A percentile compares a stretch with the other conserved stretches of the same genome.
Conservation (phyloP, 176 grass and related monocot genomes). For the Cymbopogon citratus region DNA sequence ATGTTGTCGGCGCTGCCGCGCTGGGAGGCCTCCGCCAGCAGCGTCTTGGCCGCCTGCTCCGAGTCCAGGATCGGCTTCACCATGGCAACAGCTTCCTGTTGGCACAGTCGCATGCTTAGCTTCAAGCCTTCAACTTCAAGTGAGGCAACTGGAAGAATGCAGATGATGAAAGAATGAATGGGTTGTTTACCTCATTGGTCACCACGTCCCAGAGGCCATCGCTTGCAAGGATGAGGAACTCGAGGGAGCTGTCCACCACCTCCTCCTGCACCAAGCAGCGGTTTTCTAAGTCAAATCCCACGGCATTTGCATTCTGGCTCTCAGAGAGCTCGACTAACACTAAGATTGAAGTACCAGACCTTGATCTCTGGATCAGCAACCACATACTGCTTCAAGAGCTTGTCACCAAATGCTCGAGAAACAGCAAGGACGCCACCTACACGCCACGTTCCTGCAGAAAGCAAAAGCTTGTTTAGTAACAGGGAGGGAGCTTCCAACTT, state of each 20-base stretch:
- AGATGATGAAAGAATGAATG: neutral
- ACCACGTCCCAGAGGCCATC: slow-evolving; percentile 93
- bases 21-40: slow-evolving; percentile 57
- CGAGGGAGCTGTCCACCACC: slow-evolving; percentile 63
- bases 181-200: slow-evolving; percentile 51
- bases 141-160: neutral
- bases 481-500: too few species aligned
- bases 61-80: slow-evolving; percentile 62
- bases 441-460: slow-evolving; percentile 66
- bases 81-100: slow-evolving; percentile 75
- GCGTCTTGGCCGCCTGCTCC: slow-evolving; percentile 68
- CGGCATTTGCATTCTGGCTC: neutral
- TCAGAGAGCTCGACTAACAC: neutral
- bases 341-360: slow-evolving; percentile 31
- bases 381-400: slow-evolving; percentile 84
- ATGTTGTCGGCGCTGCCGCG: slow-evolving; percentile 80
- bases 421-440: slow-evolving; percentile 86
- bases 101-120: neutral
- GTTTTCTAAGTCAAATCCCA: neutral
- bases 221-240: slow-evolving; percentile 91
- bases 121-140: too few species aligned
- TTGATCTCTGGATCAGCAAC: slow-evolving; percentile 90
- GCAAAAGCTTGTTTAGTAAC: too few species aligned
- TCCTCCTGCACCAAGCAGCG: slow-evolving; percentile 44
- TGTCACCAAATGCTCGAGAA: slow-evolving; percentile 87